These are phyloP conservation scores for Penicillium malachiteum DNA, from an alignment of 495 filamentous ascomycete species.

Conservation along the genomic window DNA sequence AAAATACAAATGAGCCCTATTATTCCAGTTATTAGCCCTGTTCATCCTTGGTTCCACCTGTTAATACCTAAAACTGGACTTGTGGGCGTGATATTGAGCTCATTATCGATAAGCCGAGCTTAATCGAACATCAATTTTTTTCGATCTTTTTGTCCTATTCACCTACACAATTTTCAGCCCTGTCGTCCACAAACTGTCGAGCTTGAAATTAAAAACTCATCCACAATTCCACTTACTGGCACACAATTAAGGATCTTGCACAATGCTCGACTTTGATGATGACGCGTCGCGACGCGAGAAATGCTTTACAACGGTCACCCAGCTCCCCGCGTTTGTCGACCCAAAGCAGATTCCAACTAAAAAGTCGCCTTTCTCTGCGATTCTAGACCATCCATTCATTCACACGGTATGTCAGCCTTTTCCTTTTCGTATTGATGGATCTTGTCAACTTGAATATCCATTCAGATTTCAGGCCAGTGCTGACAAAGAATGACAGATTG, in stretches of 20 bases:
- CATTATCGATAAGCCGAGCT: slow-evolving; percentile 28
- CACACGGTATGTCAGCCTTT: slow-evolving; percentile 57
- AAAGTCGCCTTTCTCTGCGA: slow-evolving; percentile 69
- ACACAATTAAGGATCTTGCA: neutral
- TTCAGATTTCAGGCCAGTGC: neutral
- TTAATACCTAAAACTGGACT: neutral
- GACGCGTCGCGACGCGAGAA: slow-evolving; percentile 62
- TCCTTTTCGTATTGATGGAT: neutral
- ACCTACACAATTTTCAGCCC: neutral
- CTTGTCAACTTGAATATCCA: neutral
- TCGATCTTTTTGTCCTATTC: neutral
- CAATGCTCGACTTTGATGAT: slow-evolving; percentile 59
- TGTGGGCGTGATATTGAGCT: slow-evolving; percentile 13
- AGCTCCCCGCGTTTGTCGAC: slow-evolving; percentile 63
- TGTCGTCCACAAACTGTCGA: too few relatives aligned
- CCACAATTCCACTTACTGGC: neutral
- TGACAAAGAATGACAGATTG: slow-evolving; percentile 51
- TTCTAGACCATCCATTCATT: slow-evolving; percentile 68
- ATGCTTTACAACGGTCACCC: slow-evolving; percentile 68
- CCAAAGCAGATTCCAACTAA: slow-evolving; percentile 68
- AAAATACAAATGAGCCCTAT: neutral
- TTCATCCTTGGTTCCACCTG: neutral
- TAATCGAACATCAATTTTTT: slow-evolving; percentile 26
- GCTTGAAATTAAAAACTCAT: too few relatives aligned
- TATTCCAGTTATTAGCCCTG: neutral